Evolutionary conservation across 345 rosid genomes (phyloP), one percentile per base, ranked within the genome.

Genomic region (Combretum micranthum): DNA sequence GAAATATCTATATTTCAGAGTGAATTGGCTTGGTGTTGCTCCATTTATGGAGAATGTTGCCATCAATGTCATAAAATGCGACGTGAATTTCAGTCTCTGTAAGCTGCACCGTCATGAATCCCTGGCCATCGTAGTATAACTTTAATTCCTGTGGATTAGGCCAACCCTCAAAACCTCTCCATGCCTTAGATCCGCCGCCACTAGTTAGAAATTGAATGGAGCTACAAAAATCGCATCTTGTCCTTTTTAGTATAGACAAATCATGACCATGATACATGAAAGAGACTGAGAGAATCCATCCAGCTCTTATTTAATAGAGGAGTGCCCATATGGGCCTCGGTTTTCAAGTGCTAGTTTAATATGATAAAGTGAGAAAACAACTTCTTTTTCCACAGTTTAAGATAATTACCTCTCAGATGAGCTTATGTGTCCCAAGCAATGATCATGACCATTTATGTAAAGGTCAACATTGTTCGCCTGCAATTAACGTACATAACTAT

Each of bases 181-280:
- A 85, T 12, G 96, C 85, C 82, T 85, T 88, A 13, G 96, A 88
- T 1, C 92, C 92, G 9, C 81, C 96, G 25, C 96, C 96, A 53
- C 92, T 85, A n/a, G 92, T 88, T 57, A 85, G 46, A 64, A 67
- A 85, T 10, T 85, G 89, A 50, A 85, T 73, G 1, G 70, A 54
- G 47, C 92, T 87, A 69, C 58, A 32, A 25, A 25, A 25, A 25
- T 25, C 32, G 32, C 32, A 25, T 25, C 32, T 25, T 25, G 6
- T 7, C 32, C 32, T 7, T 4, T 32, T 32, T 32, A 32, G 39
- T 32, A 32, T 32, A 32, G 10, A 32, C 10, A n/a, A n/a, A n/a
- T n/a, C n/a, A n/a, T n/a, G n/a, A n/a, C n/a, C n/a, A n/a, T n/a
- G n/a, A n/a, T 25, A 1, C 10, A 32, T 32, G 10, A 7, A 32